Conservation (phyloP, 805 yeast species). For the Cyberlindnera suaveolens region DNA sequence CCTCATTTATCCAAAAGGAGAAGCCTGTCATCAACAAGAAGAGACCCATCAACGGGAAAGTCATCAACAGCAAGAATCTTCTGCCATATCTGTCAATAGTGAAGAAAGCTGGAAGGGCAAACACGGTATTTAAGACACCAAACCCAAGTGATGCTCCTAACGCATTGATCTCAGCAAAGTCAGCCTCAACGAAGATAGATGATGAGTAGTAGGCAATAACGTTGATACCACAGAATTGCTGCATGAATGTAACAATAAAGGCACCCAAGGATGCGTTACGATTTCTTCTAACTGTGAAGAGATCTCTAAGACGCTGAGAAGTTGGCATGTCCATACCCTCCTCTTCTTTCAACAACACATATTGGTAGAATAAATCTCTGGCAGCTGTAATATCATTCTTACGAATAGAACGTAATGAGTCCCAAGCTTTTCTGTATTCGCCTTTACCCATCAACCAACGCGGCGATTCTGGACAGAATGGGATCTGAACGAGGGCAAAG, state of each 20-base stretch:
- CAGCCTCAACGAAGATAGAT: conserved; percentile 63
- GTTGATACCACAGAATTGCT: conserved; percentile 86
- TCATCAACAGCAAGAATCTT: conserved; percentile 47
- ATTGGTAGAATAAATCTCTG: conserved; percentile 64
- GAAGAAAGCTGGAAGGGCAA: conserved; percentile 78
- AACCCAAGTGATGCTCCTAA: conserved; percentile 82
- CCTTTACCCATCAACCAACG: conserved; percentile 74
- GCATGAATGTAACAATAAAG: conserved; percentile 82
- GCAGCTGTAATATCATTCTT: conserved; percentile 54
- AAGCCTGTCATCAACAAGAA: conserved; percentile 60
- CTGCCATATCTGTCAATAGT: conserved; percentile 78
- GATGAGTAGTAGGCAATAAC: conserved; percentile 85
- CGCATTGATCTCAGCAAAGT: conserved; percentile 55
- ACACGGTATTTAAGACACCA: conserved; percentile 72
- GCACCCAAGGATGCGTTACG: conserved; percentile 79
- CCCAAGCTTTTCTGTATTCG: conserved; percentile 52
- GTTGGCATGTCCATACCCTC: conserved; percentile 43
- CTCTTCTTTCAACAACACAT: conserved; percentile 59
- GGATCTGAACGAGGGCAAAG: conserved; percentile 52
- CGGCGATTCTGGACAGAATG: conserved; percentile 70
- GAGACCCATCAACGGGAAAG: conserved; percentile 60
- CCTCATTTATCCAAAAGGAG: conserved; percentile 61
- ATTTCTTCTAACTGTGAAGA: conserved; percentile 71
- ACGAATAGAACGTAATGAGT: conserved; percentile 44
- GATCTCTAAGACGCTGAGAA: conserved; percentile 42